Evolutionary conservation across 2,329 filamentous ascomycete species (phyloP).

Genomic region (Colletotrichum sp.): DNA sequence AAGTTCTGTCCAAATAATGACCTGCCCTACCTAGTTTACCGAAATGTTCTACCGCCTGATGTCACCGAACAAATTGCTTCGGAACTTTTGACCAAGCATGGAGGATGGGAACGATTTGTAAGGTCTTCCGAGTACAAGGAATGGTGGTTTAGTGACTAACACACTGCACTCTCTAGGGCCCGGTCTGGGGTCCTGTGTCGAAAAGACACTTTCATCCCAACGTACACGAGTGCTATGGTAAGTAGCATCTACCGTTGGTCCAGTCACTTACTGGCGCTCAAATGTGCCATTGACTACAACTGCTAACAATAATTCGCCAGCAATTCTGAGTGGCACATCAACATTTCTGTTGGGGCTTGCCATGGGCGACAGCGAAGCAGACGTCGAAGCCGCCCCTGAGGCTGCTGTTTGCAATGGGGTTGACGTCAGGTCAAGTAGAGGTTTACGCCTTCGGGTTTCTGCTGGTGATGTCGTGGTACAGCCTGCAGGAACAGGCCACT

Average conservation of each 20-base stretch:
- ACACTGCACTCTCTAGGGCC: rapidly evolving
- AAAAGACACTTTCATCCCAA: background rate
- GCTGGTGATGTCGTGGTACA: background rate
- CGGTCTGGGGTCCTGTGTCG: background rate
- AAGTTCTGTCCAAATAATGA: background rate
- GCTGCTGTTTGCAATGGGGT: background rate
- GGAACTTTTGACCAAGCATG: background rate
- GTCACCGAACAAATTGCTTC: background rate
- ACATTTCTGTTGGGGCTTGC: background rate
- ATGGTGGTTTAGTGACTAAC: background rate
- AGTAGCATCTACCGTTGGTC: background rate
- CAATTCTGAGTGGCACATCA: background rate
- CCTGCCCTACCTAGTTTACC: background rate
- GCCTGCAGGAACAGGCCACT: background rate
- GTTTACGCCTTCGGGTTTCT: background rate
- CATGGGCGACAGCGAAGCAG: background rate
- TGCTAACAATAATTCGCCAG: background rate
- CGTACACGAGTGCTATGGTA: background rate
- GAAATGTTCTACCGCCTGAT: background rate
- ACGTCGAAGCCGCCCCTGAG: background rate
- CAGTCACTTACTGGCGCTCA: background rate
- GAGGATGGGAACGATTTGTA: background rate
- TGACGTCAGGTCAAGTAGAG: background rate
- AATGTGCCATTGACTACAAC: rapidly evolving
- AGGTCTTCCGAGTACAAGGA: background rate